A percentile compares a stretch with the other conserved stretches of the same genome.
phyloP scores from a whole-genome alignment of 2,329 filamentous ascomycete genomes.

The Xylaria sp. region DNA sequence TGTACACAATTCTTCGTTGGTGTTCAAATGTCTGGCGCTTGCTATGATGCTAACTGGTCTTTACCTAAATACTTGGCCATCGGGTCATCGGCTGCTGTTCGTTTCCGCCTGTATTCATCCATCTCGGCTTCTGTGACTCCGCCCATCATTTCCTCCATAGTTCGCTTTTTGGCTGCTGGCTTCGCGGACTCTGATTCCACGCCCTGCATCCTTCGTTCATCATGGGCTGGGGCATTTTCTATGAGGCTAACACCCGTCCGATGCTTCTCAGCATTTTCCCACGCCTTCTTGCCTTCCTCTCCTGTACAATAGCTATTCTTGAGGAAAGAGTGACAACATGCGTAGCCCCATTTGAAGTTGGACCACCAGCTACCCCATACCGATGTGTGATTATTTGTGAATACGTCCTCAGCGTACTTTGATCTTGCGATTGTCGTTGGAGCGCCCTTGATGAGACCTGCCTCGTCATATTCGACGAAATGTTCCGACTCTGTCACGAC shows the following conservation, averaged over 20 bases:
- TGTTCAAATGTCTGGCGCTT: constrained; percentile 2
- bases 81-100: constrained; percentile 77
- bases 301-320: constrained; percentile 99
- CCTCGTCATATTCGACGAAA: constrained; percentile 94
- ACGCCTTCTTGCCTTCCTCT: constrained; percentile 81
- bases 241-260: constrained; percentile 53
- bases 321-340: constrained; percentile 89
- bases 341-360: constrained; percentile 93
- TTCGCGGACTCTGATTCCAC: constrained; percentile 33
- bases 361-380: constrained; percentile 99
- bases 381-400: constrained; percentile 87
- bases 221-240: constrained; percentile 38
- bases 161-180: constrained; percentile 67
- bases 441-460: constrained; percentile 86
- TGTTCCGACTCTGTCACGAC: constrained; percentile 80
- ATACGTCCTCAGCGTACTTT: constrained; percentile 89
- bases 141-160: constrained; percentile 77
- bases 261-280: constrained; percentile 74
- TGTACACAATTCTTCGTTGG: constrained; percentile 3
- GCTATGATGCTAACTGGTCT: constrained; percentile 64
- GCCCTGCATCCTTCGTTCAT: constrained; percentile 33
- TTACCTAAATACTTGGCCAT: constrained; percentile 83
- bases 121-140: constrained; percentile 83
- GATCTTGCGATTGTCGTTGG: constrained; percentile 78
- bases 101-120: constrained; percentile 81